Base-by-base conservation (phyloP, 768 basidiomycete genomes). In the Mycena kentingensis region DNA sequence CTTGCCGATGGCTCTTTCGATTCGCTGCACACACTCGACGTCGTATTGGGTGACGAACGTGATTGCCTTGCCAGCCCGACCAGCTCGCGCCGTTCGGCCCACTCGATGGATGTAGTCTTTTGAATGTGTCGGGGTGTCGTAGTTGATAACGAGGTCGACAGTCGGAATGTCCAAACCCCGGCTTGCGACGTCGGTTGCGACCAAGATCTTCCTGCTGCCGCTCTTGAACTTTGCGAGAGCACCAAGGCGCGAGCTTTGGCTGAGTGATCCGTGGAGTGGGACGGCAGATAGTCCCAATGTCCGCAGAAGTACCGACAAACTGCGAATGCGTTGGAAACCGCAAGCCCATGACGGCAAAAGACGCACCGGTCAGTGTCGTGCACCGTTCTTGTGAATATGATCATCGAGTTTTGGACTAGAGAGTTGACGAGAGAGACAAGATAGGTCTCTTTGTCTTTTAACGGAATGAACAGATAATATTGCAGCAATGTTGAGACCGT, bases 41-140 rank as follows among this genome's bases (percentile, higher is more conserved):
- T 99, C 97, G 69, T 98, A 99, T 71, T 99, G 97, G 5, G 96
- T 93, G 21, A 98, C 94, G 35, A 99, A 81, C n/a, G 95, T 97
- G 63, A 99, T 90, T 1, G 92, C 87, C 73, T 98, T 98, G 37
- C 97, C 97, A 2, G 93, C 85, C 36, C 97, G 84, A n/a, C 97
- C 97, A 3, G 97, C 97, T 65, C 97, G 88, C 5, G 97, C 97
- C 27, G 97, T 99, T 51, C 97, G 84, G 32, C 97, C 97, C 10
- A 99, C 97, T 37, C 97, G 85, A 67, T 99, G 97, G 44, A 99
- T 97, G 71, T 99, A 99, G 69, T 98, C 97, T 75, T 99, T 98
- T 15, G 95, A 98, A 67, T 98, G 92, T 1, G 92, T 92, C 1
- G 97, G 97, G 57, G 98, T 88, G 69, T 97, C 95, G 68, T 92